Conservation (phyloP, 305 asterid genomes). For the Solanum chacoense region DNA sequence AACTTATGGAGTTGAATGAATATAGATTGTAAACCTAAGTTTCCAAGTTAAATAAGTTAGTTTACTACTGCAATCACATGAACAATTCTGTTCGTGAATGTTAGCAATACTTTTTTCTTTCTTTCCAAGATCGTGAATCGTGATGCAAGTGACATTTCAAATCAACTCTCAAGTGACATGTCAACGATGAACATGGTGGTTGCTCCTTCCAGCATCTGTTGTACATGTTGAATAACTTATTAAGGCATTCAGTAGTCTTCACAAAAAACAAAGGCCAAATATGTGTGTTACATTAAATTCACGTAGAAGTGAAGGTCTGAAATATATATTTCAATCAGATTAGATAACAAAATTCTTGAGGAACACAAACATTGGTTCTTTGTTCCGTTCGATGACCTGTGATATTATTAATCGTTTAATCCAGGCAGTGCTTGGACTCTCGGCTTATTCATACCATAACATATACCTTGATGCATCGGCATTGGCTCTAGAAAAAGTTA, state of each 20-base stretch:
- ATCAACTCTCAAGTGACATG: neutral
- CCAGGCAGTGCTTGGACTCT: neutral
- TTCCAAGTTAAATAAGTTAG: neutral
- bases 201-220: neutral
- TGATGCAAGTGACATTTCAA: neutral
- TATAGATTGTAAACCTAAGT: neutral
- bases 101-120: neutral
- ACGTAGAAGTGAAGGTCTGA: neutral
- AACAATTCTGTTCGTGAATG: neutral
- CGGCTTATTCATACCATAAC: neutral
- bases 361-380: neutral
- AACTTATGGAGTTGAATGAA: neutral
- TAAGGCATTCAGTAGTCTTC: neutral
- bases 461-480: neutral
- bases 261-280: neutral
- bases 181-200: neutral
- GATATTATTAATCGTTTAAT: neutral
- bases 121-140: neutral
- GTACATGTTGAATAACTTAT: neutral
- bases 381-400: neutral
- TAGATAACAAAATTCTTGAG: neutral
- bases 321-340: neutral
- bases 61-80: neutral
- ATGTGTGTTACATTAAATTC: neutral
- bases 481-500: neutral